Evolutionary conservation across 2,329 filamentous ascomycete genomes (phyloP), one percentile per base, ranked within the genome.

Genomic region (Intubia oerlemansii): DNA sequence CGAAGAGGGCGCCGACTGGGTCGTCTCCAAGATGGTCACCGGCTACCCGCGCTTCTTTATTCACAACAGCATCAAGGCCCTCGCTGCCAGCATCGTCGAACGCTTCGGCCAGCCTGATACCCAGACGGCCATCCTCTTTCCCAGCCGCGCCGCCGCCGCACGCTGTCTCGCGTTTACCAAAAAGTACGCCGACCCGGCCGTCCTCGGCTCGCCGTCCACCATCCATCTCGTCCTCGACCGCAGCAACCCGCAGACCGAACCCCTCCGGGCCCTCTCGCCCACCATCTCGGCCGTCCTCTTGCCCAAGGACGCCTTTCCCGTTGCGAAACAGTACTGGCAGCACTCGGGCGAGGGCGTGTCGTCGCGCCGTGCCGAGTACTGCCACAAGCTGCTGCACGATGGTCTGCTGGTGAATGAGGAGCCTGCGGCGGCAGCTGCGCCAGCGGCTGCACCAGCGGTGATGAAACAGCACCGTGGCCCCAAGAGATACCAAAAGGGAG

Each of bases 11-110:
- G 65, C 90, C 46, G 57, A 72, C 32, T 88, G 80, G 74, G 79
- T 98, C n/a, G 38, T 88, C 12, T 65, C 62, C 36, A 75, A 72
- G 45, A 76, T 98, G 82, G 62, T 67, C 38, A 90, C 78, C 25
- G 88, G 88, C 20, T 98, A 98, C 50, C 88, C 88, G 35, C 67
- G 77, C 73, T 98, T 95, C 56, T 93, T 91, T 51, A 72, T 95
- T 36, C 81, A 95, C 50, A 76, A 72, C 42, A 70, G 62, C 39
- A 91, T 95, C 38, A 59, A 71, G 38, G 66, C 66, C 20, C 71
- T 98, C 34, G 73, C 71, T 10, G 51, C 57, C 27, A 67, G 74
- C 29, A 68, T 95, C 27, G 51, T 74, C 13, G 55, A 59, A 18
- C 64, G 59, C 28, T 59, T 77, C 51, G 77, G 74, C 24, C 56